Percentiles rank a stretch among this genome's conserved stretches.
Evolutionary conservation across 257 asterid genomes (phyloP).

Genomic region (Solanum raphanifolium): DNA sequence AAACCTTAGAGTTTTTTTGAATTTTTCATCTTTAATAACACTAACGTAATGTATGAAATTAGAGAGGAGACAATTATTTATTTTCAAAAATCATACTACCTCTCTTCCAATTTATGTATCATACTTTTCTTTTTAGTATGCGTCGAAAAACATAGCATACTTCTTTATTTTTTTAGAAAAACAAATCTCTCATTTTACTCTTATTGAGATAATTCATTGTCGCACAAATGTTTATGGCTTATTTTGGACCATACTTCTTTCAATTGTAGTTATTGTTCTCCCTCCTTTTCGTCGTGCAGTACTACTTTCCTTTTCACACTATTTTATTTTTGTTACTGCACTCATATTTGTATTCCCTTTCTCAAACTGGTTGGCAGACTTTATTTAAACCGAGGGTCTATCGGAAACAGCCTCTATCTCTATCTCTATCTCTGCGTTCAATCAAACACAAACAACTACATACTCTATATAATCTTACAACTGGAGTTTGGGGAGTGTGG

Average conservation of each 20-base stretch:
- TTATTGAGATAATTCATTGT: neutral
- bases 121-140: neutral
- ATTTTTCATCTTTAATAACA: neutral
- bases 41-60: neutral
- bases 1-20: neutral
- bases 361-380: neutral
- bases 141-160: neutral
- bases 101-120: neutral
- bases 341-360: neutral
- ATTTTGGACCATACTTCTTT: neutral
- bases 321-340: neutral
- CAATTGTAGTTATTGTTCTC: neutral
- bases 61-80: neutral
- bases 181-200: neutral
- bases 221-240: neutral
- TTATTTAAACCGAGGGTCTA: neutral
- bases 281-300: neutral
- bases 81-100: neutral
- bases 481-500: neutral
- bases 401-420: neutral
- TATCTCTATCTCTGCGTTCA: neutral
- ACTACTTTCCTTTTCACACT: neutral
- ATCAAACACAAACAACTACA: neutral
- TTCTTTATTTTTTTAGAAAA: neutral
- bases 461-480: neutral